Conservation (phyloP, 1,284 basidiomycete species). For the Ceratobasidium sp. region DNA sequence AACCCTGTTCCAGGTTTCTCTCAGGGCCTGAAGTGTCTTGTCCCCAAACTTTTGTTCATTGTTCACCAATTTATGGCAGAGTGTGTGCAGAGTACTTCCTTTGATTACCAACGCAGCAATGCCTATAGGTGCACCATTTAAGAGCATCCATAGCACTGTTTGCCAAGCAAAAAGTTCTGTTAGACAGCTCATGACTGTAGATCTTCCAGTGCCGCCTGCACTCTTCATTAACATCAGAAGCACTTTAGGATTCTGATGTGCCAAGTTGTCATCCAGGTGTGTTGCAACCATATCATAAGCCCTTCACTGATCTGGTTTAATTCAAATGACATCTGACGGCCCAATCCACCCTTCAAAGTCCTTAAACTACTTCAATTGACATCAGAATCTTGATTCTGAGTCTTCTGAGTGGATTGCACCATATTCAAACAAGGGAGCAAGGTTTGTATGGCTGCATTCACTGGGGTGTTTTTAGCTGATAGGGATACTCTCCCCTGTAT, state of each 20-base stretch:
- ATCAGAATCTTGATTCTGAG: too few relatives aligned
- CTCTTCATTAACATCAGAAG: conserved; percentile 40
- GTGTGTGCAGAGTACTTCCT: conserved; percentile 56
- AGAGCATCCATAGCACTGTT: conserved; percentile 46
- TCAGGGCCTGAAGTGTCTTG: conserved; percentile 6
- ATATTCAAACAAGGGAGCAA: too few relatives aligned
- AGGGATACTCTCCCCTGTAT: too few relatives aligned
- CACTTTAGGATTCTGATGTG: neutral
- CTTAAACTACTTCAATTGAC: too few relatives aligned
- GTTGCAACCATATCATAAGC: conserved; percentile 30
- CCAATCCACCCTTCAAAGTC: neutral
- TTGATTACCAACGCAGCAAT: conserved; percentile 59
- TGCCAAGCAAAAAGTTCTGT: conserved; percentile 31
- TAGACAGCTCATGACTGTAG: conserved; percentile 42
- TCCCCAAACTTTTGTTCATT: neutral
- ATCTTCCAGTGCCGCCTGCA: conserved; percentile 48
- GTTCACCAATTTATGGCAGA: neutral
- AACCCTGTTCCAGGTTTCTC: conserved; percentile 45
- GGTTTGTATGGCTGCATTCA: too few relatives aligned
- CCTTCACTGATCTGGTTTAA: conserved; percentile 33
- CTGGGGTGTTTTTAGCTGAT: too few relatives aligned
- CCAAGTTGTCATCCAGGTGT: conserved; percentile 18
- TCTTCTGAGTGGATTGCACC: too few relatives aligned
- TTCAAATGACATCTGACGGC: neutral
- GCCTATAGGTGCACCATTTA: conserved; percentile 57